Evolutionary conservation across 306 rosid species (phyloP), one percentile per base, ranked within the genome.

Genomic region (Prunus campanulata): DNA sequence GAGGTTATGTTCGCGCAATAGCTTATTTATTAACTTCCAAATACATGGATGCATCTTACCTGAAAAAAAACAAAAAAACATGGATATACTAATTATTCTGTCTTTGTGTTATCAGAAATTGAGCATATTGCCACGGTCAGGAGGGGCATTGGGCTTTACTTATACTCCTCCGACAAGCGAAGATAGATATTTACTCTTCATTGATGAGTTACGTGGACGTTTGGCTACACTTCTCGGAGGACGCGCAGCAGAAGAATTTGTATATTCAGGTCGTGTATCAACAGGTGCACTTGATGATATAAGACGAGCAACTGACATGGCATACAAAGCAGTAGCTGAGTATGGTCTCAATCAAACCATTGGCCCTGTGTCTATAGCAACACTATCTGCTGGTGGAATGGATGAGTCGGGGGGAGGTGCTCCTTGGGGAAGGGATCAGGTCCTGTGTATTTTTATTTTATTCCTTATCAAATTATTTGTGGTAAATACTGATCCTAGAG

Each of bases 201-300:
- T 95, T 81, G 99, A 95, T 83, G 99, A 95, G 85, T 82, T 95
- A 85, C 97, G 85, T 59, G 99, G 99, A 70, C 97, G 97, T 50
- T 81, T 95, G 79, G 99, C 91, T 73, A 95, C 98, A 42, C 93
- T 95, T 83, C 93, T 95, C 61, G 99, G 97, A 78, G 99, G 99
- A 60, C 97, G 99, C 61, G 99, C 99, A n/a, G 99, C 98, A 20
- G 99, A 95, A 88, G 98, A 95, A 86, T 86, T 95, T 70, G 91
- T 88, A 64, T 95, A 92, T 83, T 87, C 96, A 52, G 99, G 99
- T 75, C 91, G 99, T 59, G 96, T 95, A 52, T 95, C 99, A 67
- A 95, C 99, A 3, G 98, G 99, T 49, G 97, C 99, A 60, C 93
- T 92, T 79, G 99, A 95, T 87, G 99, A 95, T 83, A 95, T 95